Percentiles rank a stretch among this genome's conserved stretches.
These are phyloP conservation scores for Fusarium oxysporum DNA, from an alignment of 2,329 filamentous ascomycete genomes.

Conservation along the genomic window DNA sequence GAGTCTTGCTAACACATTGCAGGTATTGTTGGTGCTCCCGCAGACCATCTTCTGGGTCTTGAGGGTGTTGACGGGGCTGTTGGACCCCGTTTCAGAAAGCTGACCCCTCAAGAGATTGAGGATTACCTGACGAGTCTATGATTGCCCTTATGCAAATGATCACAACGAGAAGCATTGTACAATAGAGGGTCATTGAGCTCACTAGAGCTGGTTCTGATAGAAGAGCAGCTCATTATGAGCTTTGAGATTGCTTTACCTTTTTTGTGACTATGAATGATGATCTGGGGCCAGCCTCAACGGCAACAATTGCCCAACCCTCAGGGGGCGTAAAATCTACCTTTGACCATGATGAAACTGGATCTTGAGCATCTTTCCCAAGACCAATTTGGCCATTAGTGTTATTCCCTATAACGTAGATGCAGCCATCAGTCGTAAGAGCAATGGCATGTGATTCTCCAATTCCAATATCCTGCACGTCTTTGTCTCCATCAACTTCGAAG, in stretches of 20 bases:
- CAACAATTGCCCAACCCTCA: constrained; percentile 47
- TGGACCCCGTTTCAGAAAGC: constrained; percentile 90
- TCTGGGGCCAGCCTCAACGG: constrained; percentile 62
- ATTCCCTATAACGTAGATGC: constrained; percentile 66
- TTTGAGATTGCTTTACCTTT: constrained; percentile 29
- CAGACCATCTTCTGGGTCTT: constrained; percentile 90
- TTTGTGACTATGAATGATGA: constrained; percentile 62
- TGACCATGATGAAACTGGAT: constrained; percentile 50
- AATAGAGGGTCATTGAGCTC: constrained; percentile 60
- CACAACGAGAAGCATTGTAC: constrained; percentile 55
- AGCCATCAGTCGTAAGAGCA: constrained; percentile 61
- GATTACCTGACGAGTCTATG: constrained; percentile 99
- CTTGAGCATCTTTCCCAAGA: constrained; percentile 42
- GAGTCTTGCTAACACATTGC: constrained; percentile 39
- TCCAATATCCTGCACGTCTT: constrained; percentile 67
- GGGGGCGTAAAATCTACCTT: constrained; percentile 48
- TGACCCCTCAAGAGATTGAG: constrained; percentile 98
- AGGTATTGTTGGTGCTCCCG: constrained; percentile 96
- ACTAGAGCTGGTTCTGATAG: constrained; percentile 47
- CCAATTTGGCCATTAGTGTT: constrained; percentile 72
- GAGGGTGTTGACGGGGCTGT: constrained; percentile 88
- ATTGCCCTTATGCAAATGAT: constrained; percentile 49
- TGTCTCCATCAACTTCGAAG: constrained; percentile 57
- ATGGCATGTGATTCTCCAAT: constrained; percentile 71
- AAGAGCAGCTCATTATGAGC: constrained; percentile 23